Conservation (phyloP, 192 early-diverging fungal species). For the Phycomyces nitens region DNA sequence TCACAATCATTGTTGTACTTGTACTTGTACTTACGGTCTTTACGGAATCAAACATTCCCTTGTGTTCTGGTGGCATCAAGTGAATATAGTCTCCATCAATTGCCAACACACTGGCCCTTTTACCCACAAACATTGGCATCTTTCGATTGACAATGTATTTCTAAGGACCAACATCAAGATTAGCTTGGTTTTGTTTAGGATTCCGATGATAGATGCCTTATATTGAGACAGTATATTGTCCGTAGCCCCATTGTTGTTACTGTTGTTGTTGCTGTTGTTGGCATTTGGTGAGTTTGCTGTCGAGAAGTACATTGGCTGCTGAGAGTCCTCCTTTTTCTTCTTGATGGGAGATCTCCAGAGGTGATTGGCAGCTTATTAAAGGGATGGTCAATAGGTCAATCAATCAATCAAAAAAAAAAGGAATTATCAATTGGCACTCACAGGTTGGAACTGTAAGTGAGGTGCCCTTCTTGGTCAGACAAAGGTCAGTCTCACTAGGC, state of each 20-base stretch:
- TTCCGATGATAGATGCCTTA: conserved; percentile 10
- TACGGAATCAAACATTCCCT: conserved; percentile 74
- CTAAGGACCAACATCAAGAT: conserved; percentile 26
- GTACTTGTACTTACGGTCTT: conserved; percentile 77
- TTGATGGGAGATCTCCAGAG: conserved; percentile 39
- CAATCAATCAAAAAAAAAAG: too few species aligned
- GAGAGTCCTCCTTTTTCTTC: conserved; percentile 32
- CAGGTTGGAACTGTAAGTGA: conserved; percentile 31
- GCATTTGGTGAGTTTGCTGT: background rate
- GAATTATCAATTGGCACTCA: conserved; percentile 17
- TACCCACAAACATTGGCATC: conserved; percentile 81
- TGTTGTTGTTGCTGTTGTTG: background rate
- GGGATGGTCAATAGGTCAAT: too few species aligned
- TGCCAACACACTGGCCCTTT: conserved; percentile 80
- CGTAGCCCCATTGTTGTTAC: conserved; percentile 3
- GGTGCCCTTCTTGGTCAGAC: conserved; percentile 64
- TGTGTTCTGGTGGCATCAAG: conserved; percentile 79
- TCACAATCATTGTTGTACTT: too few species aligned
- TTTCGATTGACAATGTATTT: conserved; percentile 85
- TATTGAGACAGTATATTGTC: conserved; percentile 31
- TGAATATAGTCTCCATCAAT: conserved; percentile 94
- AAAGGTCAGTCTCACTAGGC: conserved; percentile 59
- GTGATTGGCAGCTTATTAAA: conserved; percentile 17
- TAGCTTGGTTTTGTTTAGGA: too few species aligned
- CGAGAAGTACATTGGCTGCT: conserved; percentile 29